Conservation (phyloP, 495 filamentous ascomycete genomes). For the Podospora sp. region DNA sequence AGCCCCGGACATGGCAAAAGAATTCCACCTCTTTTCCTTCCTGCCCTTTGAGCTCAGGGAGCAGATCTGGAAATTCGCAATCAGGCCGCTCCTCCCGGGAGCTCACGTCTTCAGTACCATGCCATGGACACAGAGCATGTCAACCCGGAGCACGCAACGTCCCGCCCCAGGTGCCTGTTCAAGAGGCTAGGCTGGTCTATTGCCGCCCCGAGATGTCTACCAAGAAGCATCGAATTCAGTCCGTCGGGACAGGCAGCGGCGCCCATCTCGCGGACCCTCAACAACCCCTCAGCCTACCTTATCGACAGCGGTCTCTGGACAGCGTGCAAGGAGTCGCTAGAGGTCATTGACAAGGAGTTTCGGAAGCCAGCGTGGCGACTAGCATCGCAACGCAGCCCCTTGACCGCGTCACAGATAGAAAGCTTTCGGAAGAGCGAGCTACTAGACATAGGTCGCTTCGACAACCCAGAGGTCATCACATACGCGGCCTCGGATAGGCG, state of each 20-base stretch:
- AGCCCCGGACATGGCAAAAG: conserved; percentile 7
- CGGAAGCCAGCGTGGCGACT: conserved; percentile 5
- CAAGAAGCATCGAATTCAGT: conserved; percentile 11
- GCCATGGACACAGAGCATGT: neutral
- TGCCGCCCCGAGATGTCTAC: conserved; percentile 18
- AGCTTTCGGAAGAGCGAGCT: neutral
- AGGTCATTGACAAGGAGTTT: conserved; percentile 20
- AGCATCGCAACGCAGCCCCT: too few relatives aligned
- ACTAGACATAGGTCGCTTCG: conserved; percentile 15
- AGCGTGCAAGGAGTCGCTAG: conserved; percentile 20
- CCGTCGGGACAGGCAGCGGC: conserved; percentile 7
- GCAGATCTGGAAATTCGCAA: conserved; percentile 19
- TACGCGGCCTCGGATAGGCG: neutral
- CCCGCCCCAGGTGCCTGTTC: neutral
- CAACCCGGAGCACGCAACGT: conserved; percentile 14
- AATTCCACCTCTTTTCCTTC: conserved; percentile 15
- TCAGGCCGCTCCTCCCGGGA: conserved; percentile 18
- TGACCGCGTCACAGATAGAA: neutral
- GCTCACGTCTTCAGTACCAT: conserved; percentile 15
- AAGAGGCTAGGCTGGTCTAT: neutral
- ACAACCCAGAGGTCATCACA: conserved; percentile 10
- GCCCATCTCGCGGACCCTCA: conserved; percentile 16
- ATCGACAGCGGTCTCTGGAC: conserved; percentile 22
- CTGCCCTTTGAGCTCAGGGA: conserved; percentile 19
- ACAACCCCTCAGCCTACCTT: conserved; percentile 23